Percentiles rank a stretch among this genome's conserved stretches.
Conservation (phyloP, 176 grass and related monocot species). For the Oryza longistaminata region DNA sequence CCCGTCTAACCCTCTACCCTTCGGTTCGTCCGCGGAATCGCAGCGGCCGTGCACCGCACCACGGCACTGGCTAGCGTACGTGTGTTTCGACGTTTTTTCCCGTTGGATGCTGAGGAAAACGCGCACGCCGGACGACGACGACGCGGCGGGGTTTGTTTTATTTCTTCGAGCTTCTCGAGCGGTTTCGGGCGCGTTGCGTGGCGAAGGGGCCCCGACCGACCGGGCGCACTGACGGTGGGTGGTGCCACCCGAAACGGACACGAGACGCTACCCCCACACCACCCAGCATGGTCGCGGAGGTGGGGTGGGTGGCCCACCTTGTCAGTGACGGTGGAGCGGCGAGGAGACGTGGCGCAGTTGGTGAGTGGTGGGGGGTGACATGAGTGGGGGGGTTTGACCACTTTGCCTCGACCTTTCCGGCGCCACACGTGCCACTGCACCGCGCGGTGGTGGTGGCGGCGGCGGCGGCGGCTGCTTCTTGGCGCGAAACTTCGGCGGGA, state of each 20-base stretch:
- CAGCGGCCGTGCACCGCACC: too few species aligned
- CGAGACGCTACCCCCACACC: not conserved
- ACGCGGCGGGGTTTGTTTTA: too few species aligned
- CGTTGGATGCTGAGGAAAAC: not conserved
- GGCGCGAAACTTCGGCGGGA: slow-evolving; percentile 53
- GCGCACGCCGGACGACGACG: too few species aligned
- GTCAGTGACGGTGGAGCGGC: not conserved
- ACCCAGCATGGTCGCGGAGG: not conserved
- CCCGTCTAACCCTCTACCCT: not conserved
- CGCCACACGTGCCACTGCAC: slow-evolving; percentile 12
- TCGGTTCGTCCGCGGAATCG: not conserved
- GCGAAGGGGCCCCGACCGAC: slow-evolving; percentile 14
- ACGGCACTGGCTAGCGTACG: too few species aligned
- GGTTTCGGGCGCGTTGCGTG: not conserved
- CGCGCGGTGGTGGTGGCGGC: not conserved
- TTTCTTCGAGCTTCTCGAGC: slow-evolving; percentile 11
- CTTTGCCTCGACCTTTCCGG: not conserved
- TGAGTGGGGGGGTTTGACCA: slow-evolving; percentile 24
- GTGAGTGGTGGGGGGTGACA: not conserved
- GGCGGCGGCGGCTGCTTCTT: slow-evolving; percentile 9
- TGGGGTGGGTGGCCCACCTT: not conserved
- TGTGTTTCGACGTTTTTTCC: too few species aligned
- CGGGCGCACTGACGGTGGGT: slow-evolving; percentile 20
- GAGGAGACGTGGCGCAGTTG: too few species aligned
- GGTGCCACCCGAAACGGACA: not conserved